Conservation (phyloP, 169 alveolate genomes). For the Cryptosporidium canis region DNA sequence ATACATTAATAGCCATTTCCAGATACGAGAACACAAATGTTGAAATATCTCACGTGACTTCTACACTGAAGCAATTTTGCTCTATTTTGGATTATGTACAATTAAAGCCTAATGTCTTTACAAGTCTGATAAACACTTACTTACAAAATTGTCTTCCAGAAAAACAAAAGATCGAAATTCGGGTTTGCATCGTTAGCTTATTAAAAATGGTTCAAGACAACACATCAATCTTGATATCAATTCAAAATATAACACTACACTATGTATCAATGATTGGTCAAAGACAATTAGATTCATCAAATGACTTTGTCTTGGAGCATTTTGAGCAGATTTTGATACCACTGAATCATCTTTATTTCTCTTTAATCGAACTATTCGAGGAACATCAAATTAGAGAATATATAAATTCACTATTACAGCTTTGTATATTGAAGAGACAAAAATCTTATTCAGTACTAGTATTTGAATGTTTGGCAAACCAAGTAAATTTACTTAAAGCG, state of each 20-base stretch:
- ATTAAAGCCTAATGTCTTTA: slow-evolving; percentile 7
- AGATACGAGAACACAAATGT: background rate
- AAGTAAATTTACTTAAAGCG: background rate
- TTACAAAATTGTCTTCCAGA: background rate
- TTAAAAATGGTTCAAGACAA: background rate
- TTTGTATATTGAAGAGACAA: slow-evolving; percentile 14
- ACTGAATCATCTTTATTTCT: background rate
- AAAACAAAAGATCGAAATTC: slow-evolving; percentile 17
- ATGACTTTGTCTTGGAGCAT: slow-evolving; percentile 1
- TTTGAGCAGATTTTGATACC: background rate
- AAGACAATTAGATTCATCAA: slow-evolving; percentile 3
- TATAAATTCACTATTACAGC: background rate
- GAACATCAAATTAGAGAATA: slow-evolving; percentile 23
- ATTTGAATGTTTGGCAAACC: background rate
- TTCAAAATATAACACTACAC: slow-evolving; percentile 2
- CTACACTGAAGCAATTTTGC: slow-evolving; percentile 16
- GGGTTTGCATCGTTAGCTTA: slow-evolving; percentile 2
- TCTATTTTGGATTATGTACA: background rate
- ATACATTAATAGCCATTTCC: background rate
- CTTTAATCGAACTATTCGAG: background rate
- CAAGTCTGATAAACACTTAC: background rate
- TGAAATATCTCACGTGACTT: background rate
- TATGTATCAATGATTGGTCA: background rate
- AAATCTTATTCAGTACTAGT: background rate
- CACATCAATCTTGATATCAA: background rate